These are phyloP conservation scores for Cornus florida DNA, from an alignment of 148 eudicot species.

Conservation along the genomic window DNA sequence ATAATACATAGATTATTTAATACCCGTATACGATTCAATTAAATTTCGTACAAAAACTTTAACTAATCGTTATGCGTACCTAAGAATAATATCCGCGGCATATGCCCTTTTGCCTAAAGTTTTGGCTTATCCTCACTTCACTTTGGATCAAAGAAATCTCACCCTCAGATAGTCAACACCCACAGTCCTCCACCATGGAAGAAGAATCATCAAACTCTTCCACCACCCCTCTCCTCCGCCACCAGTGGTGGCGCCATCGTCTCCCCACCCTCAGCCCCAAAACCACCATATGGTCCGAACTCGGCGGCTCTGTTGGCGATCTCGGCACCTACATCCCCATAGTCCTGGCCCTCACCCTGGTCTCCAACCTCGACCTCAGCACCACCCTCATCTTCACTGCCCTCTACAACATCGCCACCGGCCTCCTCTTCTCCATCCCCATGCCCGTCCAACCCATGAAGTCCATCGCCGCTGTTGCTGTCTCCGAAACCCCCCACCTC, in stretches of 20 bases:
- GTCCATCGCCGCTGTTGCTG: conserved; percentile 62
- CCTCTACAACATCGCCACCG: conserved; percentile 48
- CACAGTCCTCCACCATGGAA: conserved; percentile 8
- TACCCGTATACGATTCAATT: too few species aligned
- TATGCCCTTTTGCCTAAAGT: too few species aligned
- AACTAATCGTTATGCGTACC: too few species aligned
- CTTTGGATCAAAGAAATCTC: too few species aligned
- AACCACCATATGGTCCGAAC: conserved; percentile 40
- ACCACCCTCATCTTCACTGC: conserved; percentile 61
- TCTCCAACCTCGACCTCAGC: conserved; percentile 47
- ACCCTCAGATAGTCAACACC: neutral
- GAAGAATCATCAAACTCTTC: neutral
- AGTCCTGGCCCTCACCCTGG: conserved; percentile 49
- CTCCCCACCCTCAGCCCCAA: conserved; percentile 35
- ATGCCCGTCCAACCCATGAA: conserved; percentile 75
- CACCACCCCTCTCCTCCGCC: conserved; percentile 20
- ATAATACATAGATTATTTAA: too few species aligned
- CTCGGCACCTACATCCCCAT: conserved; percentile 66
- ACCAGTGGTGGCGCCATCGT: conserved; percentile 4
- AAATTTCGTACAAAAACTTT: too few species aligned
- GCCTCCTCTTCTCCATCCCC: conserved; percentile 46
- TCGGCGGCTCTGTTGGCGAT: conserved; percentile 59
- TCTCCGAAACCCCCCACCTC: conserved; percentile 40
- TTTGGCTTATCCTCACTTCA: too few species aligned
- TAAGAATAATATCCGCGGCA: too few species aligned